These are phyloP conservation scores for Cupressus sempervirens DNA, from an alignment of 75 land plant species.

Conservation along the genomic window DNA sequence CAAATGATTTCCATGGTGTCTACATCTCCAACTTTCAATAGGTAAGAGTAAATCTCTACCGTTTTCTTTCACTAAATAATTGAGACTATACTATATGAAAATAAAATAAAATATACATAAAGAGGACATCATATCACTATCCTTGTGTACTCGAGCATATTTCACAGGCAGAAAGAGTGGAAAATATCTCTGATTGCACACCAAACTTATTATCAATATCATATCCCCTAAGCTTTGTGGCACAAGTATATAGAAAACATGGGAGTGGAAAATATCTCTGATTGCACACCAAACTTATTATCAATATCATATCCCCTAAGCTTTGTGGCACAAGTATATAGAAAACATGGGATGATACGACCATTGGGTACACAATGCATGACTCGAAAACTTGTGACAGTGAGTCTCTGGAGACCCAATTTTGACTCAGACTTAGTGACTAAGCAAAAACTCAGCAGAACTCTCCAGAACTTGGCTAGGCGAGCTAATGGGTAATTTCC, in stretches of 20 bases:
- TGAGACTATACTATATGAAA: not conserved
- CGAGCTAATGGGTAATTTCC: too few species aligned
- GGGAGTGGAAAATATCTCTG: not conserved
- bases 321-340: not conserved
- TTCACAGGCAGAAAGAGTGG: not conserved
- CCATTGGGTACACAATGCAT: not conserved
- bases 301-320: not conserved
- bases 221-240: not conserved
- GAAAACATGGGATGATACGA: not conserved
- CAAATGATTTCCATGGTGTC: not conserved
- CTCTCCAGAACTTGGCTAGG: too few species aligned
- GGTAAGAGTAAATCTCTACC: not conserved
- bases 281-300: not conserved
- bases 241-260: not conserved
- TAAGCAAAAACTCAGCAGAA: too few species aligned
- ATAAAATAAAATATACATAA: not conserved
- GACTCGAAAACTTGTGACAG: too few species aligned
- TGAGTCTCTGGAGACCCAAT: too few species aligned
- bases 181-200: not conserved
- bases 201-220: not conserved
- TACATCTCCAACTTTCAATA: not conserved
- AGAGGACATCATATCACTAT: not conserved
- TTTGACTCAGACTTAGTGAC: too few species aligned
- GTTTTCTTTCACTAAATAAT: not conserved
- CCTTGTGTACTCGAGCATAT: not conserved